Evolutionary conservation across 1,139 yeast species (phyloP), one percentile per base, ranked within the genome.

Genomic region (Candida sanyaensis): DNA sequence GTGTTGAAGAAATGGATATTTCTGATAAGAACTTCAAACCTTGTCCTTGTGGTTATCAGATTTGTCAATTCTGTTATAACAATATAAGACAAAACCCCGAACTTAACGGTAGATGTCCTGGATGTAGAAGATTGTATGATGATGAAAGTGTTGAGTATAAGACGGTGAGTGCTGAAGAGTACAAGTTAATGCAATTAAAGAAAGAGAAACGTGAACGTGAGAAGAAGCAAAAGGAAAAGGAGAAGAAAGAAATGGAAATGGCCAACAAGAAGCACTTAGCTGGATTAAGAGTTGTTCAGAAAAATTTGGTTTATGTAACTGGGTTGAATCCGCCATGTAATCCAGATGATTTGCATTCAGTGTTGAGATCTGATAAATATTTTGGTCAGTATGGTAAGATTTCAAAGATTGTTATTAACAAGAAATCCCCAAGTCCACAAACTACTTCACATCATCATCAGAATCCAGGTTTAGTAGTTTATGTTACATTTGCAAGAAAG

Each of bases 351-450:
- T 80, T 95, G 52, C 96, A 91, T 55, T 73, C 88, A 4, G 83
- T 91, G 2, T 75, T 95, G 53, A 82, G 96, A 56, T 86, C 96
- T 1, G 99, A 93, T 53, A 89, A 88, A 63, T 95, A 91, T 69
- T 95, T 95, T 71, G 99, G 99, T 21, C 98, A 95, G 69, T 95
- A 92, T 65, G 99, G 99, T 50, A 90, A 89, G 65, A 95, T 95
- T 52, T 84, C 86, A 68, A 95, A 95, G 66, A 88, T 93, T 53
- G 99, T 95, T 45, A 89, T 95, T 57, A 95, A 95, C 68, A 86
- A 85, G 58, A 84, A 95, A 58, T 73, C 80, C 42, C 87, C 88
- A 6, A 66, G 66, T 42, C 71, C 78, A 4, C 61, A 62, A 11
- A 46, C 61, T 5, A 28, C 44, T 11, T 66, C 61, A 47, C 68